Base-by-base conservation (phyloP, 345 rosid species). In the Syzygium aromaticum region DNA sequence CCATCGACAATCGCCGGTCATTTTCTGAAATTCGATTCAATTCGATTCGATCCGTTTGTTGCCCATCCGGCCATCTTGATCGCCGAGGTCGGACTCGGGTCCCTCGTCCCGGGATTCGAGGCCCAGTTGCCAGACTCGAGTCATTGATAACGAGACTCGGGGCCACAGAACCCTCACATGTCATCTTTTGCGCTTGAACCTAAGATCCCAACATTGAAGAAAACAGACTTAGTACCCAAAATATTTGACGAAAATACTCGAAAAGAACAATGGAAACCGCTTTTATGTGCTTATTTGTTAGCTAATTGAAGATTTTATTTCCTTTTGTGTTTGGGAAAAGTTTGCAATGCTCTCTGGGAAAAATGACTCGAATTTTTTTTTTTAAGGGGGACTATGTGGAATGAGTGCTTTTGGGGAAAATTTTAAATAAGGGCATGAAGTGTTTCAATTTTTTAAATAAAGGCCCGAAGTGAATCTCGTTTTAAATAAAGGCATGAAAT, bases 161-260 rank as follows among this genome's bases (percentile, higher is more conserved):
- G 14, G 15, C 3, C 80, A 38, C 0, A 0, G 3, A 25, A 19
- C 22, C 4, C 27, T 33, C 25, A 3, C 0, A 0, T 1, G 7
- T 38, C 0, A 1, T 2, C 7, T 3, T 38, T 0, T 0, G 0
- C 0, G 1, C 49, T 2, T 0, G 0, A 33, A 0, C 2, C 27
- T 61, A 27, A 61, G 33, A n/a, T 61, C 73, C 8, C 8, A 3
- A 61, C 28, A 0, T 61, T n/a, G 19, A 1, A 12, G 5, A 59
- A 59, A 0, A 13, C 17, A 10, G 11, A 10, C 51, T 9, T 51
- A 9, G 11, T 54, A 7, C 22, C 21, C 8, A 53, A 53, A 21
- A 54, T 21, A 27, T 2, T 7, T 4, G 21, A 4, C 23, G 17
- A 67, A 17, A 9, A 28, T 28, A 15, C 11, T 15, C 0, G 11